Percentiles rank a stretch among this genome's conserved stretches.
Evolutionary conservation across 106 monocot species (phyloP).

Genomic region (Gastrodia elata): DNA sequence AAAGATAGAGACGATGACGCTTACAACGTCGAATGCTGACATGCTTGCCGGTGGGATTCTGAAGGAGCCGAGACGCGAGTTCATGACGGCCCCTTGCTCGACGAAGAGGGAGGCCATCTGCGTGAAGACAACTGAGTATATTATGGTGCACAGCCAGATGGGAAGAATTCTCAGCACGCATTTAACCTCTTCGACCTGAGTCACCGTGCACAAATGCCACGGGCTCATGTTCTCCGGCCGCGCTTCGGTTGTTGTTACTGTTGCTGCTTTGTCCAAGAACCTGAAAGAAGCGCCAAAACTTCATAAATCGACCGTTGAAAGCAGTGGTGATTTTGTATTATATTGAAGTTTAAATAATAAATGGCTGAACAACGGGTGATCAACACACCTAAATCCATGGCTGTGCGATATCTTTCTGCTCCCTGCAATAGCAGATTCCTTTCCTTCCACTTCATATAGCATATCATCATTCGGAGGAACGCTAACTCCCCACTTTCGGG

Average conservation of each 20-base stretch:
- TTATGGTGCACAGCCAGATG: constrained; percentile 73
- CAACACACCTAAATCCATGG: constrained; percentile 29
- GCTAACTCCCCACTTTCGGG: constrained; percentile 30
- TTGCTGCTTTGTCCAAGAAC: constrained; percentile 69
- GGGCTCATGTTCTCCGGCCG: constrained; percentile 8
- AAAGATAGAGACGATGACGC: constrained; percentile 42
- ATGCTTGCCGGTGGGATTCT: constrained; percentile 65
- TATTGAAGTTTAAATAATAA: neutral
- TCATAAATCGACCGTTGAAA: neutral
- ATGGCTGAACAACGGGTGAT: no score
- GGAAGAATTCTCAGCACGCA: constrained; percentile 66
- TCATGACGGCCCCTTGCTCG: constrained; percentile 61
- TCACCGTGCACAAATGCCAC: constrained; percentile 72
- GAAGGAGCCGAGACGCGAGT: constrained; percentile 29
- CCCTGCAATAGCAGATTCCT: constrained; percentile 40
- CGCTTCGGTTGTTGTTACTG: constrained; percentile 17
- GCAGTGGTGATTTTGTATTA: neutral
- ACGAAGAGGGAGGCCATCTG: constrained; percentile 82
- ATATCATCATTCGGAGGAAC: constrained; percentile 17
- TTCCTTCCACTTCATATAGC: constrained; percentile 51
- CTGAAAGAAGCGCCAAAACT: no score
- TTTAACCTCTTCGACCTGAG: constrained; percentile 85
- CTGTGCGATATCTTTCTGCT: constrained; percentile 59
- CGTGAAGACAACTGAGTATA: constrained; percentile 81
- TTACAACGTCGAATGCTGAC: constrained; percentile 57